These are phyloP conservation scores for Echria macrotheca DNA, from an alignment of 495 filamentous ascomycete genomes.

Conservation along the genomic window DNA sequence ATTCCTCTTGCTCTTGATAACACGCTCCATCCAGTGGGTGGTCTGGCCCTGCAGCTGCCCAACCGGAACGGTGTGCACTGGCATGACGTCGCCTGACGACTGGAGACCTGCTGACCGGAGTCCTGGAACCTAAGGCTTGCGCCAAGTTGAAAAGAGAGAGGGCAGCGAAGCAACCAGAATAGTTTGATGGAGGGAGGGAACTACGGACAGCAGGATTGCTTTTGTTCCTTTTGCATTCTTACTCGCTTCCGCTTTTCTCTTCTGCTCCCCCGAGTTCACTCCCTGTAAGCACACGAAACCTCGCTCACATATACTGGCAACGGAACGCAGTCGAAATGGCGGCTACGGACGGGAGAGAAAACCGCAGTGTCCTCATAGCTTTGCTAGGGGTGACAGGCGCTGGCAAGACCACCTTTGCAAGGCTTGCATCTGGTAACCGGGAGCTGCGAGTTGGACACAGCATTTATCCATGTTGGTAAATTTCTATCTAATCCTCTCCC, in stretches of 20 bases:
- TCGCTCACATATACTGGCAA: background rate
- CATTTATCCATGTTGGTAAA: constrained; percentile 6
- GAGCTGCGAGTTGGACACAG: constrained; percentile 6
- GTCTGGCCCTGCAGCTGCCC: background rate
- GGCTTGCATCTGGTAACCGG: constrained; percentile 1
- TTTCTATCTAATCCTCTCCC: background rate
- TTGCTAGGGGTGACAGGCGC: constrained; percentile 3
- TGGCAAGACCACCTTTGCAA: constrained; percentile 5
- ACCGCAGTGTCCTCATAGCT: constrained; percentile 3
- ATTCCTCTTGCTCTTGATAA: background rate
- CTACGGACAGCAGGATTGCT: background rate
- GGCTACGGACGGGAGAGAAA: background rate
- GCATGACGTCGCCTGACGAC: constrained; percentile 5
- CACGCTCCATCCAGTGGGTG: background rate
- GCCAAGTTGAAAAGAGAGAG: background rate
- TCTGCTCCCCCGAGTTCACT: background rate
- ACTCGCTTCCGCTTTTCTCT: background rate
- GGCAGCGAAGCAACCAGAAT: background rate
- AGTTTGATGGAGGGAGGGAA: background rate
- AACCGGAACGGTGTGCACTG: background rate
- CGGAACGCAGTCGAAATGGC: constrained; percentile 1
- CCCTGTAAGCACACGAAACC: background rate
- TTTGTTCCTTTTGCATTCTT: background rate
- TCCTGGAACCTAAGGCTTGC: background rate
- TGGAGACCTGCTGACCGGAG: background rate